Evolutionary conservation across 306 rosid species (phyloP).

Genomic region (Vigna nakashimae): DNA sequence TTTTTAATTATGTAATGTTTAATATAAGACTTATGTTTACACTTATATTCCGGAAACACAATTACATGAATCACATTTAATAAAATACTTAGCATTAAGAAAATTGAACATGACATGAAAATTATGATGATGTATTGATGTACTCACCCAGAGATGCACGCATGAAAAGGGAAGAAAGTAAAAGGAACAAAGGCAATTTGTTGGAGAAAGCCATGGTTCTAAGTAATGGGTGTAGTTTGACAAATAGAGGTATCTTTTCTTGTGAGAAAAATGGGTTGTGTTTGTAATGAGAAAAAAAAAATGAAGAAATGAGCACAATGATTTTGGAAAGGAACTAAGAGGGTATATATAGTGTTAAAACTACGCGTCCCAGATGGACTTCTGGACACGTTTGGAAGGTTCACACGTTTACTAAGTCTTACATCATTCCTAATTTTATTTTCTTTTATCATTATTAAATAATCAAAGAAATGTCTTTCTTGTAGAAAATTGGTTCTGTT

Average conservation of each 20-base stretch:
- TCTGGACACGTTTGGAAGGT: not conserved
- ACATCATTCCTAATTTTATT: not conserved
- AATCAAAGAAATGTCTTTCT: too few relatives aligned
- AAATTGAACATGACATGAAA: not conserved
- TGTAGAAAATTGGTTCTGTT: not conserved
- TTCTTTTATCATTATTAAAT: slow-evolving; percentile 3
- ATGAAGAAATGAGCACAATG: slow-evolving; percentile 29
- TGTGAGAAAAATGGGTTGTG: not conserved
- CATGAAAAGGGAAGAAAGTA: slow-evolving; percentile 45
- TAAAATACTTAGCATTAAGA: not conserved
- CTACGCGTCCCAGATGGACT: slow-evolving; percentile 33
- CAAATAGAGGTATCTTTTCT: not conserved
- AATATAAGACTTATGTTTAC: too few relatives aligned
- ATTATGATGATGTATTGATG: slow-evolving; percentile 1
- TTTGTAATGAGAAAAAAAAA: not conserved
- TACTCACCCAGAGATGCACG: slow-evolving; percentile 43
- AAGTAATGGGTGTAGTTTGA: slow-evolving; percentile 15
- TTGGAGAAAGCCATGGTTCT: slow-evolving; percentile 44
- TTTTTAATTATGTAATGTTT: too few relatives aligned
- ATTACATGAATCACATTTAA: not conserved
- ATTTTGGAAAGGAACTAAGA: not conserved
- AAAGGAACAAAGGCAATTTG: slow-evolving; percentile 43
- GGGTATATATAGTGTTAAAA: slow-evolving; percentile 39
- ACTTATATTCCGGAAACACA: too few relatives aligned
- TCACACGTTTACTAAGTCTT: not conserved